Percentiles rank a stretch among this genome's conserved stretches.
phyloP scores from a whole-genome alignment of 345 rosid genomes.

The Durio zibethinus region DNA sequence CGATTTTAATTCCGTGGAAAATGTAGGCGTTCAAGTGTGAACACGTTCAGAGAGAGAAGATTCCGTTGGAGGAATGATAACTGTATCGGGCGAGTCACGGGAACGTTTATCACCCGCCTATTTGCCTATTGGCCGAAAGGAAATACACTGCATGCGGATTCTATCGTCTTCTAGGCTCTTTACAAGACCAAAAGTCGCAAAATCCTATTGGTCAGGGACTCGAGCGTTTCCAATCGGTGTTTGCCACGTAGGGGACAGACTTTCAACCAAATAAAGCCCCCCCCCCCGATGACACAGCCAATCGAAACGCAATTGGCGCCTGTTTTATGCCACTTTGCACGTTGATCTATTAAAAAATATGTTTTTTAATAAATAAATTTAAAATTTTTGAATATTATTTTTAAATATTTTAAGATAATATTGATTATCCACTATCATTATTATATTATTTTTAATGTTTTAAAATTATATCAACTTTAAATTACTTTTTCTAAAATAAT shows the following conservation, averaged over 20 bases:
- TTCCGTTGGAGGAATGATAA: constrained; percentile 22
- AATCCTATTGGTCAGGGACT: background rate
- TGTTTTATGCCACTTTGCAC: background rate
- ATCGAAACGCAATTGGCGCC: background rate
- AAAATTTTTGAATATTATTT: background rate
- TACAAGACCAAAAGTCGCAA: background rate
- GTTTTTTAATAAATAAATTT: background rate
- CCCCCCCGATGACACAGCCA: background rate
- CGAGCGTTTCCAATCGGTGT: background rate
- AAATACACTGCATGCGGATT: background rate
- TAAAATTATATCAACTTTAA: no score
- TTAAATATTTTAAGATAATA: no score
- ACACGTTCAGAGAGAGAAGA: constrained; percentile 32
- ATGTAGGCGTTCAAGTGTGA: constrained; percentile 30
- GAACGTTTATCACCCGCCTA: background rate
- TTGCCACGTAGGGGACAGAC: background rate
- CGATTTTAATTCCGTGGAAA: background rate
- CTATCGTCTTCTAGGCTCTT: background rate
- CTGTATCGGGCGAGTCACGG: background rate
- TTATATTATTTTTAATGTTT: no score
- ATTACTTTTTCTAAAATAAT: no score
- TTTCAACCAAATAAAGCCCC: background rate
- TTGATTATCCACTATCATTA: no score
- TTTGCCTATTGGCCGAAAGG: background rate
- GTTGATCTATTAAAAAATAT: background rate